phyloP scores from a whole-genome alignment of 306 rosid genomes.

The Sphenostylis stenocarpa region DNA sequence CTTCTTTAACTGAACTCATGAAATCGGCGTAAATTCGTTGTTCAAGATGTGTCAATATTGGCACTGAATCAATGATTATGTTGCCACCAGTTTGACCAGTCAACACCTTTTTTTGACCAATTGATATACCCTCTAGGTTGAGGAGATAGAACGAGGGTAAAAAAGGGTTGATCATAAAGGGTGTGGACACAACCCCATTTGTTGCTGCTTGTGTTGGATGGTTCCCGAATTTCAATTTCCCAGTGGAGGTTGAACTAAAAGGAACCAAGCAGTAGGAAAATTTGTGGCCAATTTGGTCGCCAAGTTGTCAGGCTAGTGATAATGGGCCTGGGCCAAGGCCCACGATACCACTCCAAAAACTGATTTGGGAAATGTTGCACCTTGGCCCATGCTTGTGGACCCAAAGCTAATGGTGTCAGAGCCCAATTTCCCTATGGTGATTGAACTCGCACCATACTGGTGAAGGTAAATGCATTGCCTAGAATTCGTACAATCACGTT shows the following conservation, averaged over 20 bases:
- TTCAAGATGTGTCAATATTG: constrained; percentile 4
- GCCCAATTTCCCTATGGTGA: neutral
- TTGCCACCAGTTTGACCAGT: constrained; percentile 3
- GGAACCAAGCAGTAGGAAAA: constrained; percentile 34
- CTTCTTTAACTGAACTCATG: neutral
- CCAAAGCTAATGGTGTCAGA: neutral
- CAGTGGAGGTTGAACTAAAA: neutral
- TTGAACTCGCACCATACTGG: neutral
- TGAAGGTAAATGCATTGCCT: neutral
- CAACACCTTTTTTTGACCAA: neutral
- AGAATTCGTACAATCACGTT: neutral
- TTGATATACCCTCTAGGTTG: neutral
- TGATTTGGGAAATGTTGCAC: neutral
- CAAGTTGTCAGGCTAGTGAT: constrained; percentile 23
- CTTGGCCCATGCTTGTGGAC: neutral
- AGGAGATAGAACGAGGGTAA: neutral
- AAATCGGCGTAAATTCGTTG: neutral
- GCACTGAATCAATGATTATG: constrained; percentile 21
- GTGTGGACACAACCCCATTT: constrained; percentile 8
- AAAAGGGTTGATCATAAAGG: neutral
- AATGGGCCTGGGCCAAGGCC: constrained; percentile 35
- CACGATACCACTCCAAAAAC: constrained; percentile 1
- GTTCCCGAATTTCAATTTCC: constrained; percentile 18
- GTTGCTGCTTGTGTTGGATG: neutral
- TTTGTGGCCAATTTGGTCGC: neutral